A percentile compares a stretch with the other conserved stretches of the same genome.
Conservation (phyloP, 768 basidiomycete species). For the Sarcodon sp. region DNA sequence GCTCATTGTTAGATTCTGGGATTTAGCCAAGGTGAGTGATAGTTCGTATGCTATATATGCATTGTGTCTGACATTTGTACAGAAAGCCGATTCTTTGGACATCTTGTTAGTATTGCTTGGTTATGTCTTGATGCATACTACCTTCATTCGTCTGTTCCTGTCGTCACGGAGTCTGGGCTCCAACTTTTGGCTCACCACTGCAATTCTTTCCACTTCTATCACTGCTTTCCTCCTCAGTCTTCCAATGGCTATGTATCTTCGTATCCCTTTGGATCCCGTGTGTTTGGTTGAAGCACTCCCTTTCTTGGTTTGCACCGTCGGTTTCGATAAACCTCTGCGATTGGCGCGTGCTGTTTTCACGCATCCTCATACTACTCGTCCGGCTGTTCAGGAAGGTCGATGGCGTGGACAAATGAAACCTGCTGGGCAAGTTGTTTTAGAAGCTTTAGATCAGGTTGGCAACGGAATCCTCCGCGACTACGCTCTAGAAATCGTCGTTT, state of each 20-base stretch:
- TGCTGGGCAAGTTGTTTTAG: slow-evolving; percentile 73
- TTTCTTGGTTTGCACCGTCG: slow-evolving; percentile 94
- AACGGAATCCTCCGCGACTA: slow-evolving; percentile 86
- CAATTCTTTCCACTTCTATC: slow-evolving; percentile 69
- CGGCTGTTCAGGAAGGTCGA: slow-evolving; percentile 15
- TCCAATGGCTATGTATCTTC: slow-evolving; percentile 60
- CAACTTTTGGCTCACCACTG: slow-evolving; percentile 59
- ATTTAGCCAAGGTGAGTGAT: slow-evolving; percentile 57
- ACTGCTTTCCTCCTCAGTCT: slow-evolving; percentile 81
- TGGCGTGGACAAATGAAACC: slow-evolving; percentile 45
- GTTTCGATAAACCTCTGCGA: slow-evolving; percentile 94
- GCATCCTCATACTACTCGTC: slow-evolving; percentile 43
- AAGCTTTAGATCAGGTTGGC: slow-evolving; percentile 71
- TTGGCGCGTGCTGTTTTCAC: slow-evolving; percentile 84
- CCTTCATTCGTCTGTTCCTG: slow-evolving; percentile 84
- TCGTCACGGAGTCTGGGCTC: slow-evolving; percentile 79
- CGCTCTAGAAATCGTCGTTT: slow-evolving; percentile 80
- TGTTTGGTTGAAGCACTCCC: slow-evolving; percentile 91
- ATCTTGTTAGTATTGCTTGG: slow-evolving; percentile 90
- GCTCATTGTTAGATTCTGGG: slow-evolving; percentile 73
- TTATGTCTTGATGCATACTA: slow-evolving; percentile 91
- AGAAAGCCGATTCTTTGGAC: slow-evolving; percentile 93
- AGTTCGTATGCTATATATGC: not conserved
- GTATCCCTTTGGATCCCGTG: slow-evolving; percentile 86
- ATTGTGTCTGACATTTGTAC: slow-evolving; percentile 5